Percentiles rank a stretch among this genome's conserved stretches.
Conservation (phyloP, 1,139 yeast genomes). For the Yamadazyma songkhlaensis region DNA sequence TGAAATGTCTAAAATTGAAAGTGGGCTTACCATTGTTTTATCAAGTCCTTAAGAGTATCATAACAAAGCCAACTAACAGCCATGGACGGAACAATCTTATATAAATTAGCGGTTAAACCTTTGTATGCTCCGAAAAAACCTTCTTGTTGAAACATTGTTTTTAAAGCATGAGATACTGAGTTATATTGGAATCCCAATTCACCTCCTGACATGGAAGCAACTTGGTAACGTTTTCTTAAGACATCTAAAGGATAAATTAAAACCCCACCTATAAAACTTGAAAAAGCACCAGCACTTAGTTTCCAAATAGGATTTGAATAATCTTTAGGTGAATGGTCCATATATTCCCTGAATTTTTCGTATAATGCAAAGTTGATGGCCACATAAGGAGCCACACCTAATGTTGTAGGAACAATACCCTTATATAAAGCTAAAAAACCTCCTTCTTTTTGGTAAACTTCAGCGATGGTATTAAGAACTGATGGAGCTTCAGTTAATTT, state of each 20-base stretch:
- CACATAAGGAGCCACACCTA: constrained; percentile 96
- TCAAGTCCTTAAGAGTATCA: constrained; percentile 56
- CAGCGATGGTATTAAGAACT: constrained; percentile 53
- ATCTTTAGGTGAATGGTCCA: constrained; percentile 34
- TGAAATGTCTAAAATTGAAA: too few relatives aligned
- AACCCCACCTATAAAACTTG: constrained; percentile 71
- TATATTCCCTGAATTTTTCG: constrained; percentile 68
- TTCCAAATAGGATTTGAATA: constrained; percentile 53
- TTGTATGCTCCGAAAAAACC: constrained; percentile 82
- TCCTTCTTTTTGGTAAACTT: constrained; percentile 75
- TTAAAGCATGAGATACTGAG: constrained; percentile 69
- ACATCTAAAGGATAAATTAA: constrained; percentile 89
- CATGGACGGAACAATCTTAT: constrained; percentile 92
- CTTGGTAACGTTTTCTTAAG: constrained; percentile 86
- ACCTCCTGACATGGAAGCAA: constrained; percentile 75
- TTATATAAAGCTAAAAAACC: constrained; percentile 75
- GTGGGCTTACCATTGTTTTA: constrained; percentile 28
- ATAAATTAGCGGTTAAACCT: constrained; percentile 84
- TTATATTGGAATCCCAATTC: constrained; percentile 78
- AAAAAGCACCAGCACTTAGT: constrained; percentile 75
- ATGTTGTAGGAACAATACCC: constrained; percentile 83
- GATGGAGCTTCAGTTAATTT: constrained; percentile 60
- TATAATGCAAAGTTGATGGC: constrained; percentile 90
- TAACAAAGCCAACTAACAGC: constrained; percentile 92
- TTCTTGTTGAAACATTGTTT: constrained; percentile 65